phyloP scores from a whole-genome alignment of 2,329 filamentous ascomycete species.

The Nigrospora osmanthi region DNA sequence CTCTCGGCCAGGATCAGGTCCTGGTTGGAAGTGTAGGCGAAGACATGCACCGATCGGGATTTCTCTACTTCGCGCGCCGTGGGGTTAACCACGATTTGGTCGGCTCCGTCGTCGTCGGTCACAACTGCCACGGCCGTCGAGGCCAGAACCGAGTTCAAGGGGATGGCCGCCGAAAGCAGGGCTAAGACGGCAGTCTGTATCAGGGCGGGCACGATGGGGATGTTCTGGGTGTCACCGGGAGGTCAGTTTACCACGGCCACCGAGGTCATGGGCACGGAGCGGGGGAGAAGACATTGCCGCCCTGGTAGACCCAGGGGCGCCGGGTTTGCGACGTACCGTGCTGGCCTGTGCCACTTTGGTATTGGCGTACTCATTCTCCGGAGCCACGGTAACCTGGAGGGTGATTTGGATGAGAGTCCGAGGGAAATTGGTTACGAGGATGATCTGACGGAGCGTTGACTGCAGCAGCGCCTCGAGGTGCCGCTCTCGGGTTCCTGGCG shows the following conservation, averaged over 20 bases:
- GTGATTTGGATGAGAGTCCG: conserved; percentile 73
- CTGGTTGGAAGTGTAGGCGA: conserved; percentile 69
- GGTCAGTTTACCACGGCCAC: conserved; percentile 1
- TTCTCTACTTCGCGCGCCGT: conserved; percentile 51
- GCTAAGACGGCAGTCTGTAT: conserved; percentile 73
- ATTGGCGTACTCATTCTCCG: conserved; percentile 57
- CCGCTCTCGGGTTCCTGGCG: conserved; percentile 60
- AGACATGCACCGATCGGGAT: conserved; percentile 69
- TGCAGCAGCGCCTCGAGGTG: conserved; percentile 75
- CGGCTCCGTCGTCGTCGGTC: conserved; percentile 24
- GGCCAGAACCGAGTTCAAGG: conserved; percentile 65
- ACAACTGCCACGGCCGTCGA: conserved; percentile 57
- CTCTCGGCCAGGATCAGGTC: conserved; percentile 74
- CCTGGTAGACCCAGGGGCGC: not conserved
- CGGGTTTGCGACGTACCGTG: conserved; percentile 38
- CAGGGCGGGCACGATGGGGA: conserved; percentile 73
- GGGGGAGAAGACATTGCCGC: too few species aligned
- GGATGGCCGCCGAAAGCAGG: conserved; percentile 74
- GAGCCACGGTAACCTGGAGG: conserved; percentile 65
- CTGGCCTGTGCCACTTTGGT: conserved; percentile 52
- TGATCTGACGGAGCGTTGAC: conserved; percentile 63
- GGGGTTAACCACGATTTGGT: conserved; percentile 49
- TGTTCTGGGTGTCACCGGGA: conserved; percentile 45
- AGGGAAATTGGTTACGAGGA: conserved; percentile 69
- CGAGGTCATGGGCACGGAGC: not conserved